Percentiles rank a stretch among this genome's conserved stretches.
Conservation (phyloP, 2,329 filamentous ascomycete genomes). For the Podosphaera fusca region DNA sequence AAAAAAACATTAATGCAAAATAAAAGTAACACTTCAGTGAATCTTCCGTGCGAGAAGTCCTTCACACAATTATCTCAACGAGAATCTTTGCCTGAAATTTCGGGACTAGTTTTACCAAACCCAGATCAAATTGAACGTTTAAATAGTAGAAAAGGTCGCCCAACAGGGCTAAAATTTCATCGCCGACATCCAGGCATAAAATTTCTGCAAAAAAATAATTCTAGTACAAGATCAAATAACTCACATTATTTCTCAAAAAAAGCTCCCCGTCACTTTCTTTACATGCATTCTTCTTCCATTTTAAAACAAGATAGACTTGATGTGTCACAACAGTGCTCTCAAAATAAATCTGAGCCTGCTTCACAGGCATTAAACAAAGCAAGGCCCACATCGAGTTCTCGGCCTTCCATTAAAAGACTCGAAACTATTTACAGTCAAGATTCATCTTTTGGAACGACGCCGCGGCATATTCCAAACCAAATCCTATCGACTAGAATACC, state of each 20-base stretch:
- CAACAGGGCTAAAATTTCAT: slow-evolving; percentile 10
- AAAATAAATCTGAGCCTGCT: slow-evolving; percentile 4
- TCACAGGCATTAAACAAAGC: slow-evolving; percentile 1
- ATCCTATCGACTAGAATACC: background rate
- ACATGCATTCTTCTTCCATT: too few species aligned
- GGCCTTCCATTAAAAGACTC: slow-evolving; percentile 28
- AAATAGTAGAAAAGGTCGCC: slow-evolving; percentile 13
- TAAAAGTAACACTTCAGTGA: too few species aligned
- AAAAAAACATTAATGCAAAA: too few species aligned
- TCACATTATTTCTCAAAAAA: too few species aligned
- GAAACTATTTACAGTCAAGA: slow-evolving; percentile 29
- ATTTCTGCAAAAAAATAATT: background rate
- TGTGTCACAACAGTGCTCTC: slow-evolving; percentile 3
- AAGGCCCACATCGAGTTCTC: slow-evolving; percentile 4
- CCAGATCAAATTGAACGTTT: slow-evolving; percentile 13
- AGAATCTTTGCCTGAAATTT: too few species aligned
- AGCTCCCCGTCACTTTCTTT: too few species aligned
- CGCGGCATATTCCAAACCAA: slow-evolving; percentile 6
- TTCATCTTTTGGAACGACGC: slow-evolving; percentile 10
- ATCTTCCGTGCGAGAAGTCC: too few species aligned
- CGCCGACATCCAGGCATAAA: slow-evolving; percentile 8
- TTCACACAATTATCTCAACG: too few species aligned
- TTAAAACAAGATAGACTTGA: too few species aligned
- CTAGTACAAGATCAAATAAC: background rate
- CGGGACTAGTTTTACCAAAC: too few species aligned